phyloP scores from a whole-genome alignment of 2,329 filamentous ascomycete genomes.

The Cercospora sesami region DNA sequence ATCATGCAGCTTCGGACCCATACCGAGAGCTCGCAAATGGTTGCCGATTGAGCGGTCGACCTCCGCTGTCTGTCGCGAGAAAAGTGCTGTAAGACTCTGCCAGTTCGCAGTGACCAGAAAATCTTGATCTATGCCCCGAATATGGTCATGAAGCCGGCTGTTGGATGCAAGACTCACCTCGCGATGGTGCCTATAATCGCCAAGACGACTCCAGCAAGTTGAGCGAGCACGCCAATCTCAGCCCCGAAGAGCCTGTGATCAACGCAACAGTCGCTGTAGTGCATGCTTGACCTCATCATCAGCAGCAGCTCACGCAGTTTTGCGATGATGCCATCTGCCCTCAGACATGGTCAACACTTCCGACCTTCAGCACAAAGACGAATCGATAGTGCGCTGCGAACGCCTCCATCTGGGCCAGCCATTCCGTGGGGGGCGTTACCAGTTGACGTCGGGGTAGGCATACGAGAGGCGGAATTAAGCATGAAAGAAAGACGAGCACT shows the following conservation, averaged over 20 bases:
- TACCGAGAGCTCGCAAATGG: background rate
- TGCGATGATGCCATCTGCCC: background rate
- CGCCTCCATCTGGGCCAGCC: background rate
- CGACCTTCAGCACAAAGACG: background rate
- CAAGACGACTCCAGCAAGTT: background rate
- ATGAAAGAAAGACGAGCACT: constrained; percentile 10
- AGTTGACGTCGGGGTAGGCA: constrained; percentile 1
- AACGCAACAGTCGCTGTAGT: background rate
- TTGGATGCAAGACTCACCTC: background rate
- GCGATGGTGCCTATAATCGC: background rate
- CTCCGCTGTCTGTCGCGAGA: background rate
- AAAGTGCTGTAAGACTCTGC: background rate
- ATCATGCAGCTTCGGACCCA: background rate
- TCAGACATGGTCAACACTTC: background rate
- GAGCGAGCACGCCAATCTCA: background rate
- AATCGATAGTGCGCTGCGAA: background rate
- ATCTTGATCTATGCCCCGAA: background rate
- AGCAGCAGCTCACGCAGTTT: background rate
- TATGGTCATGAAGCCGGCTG: background rate
- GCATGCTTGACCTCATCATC: background rate
- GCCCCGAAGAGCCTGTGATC: background rate
- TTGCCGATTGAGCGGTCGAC: background rate
- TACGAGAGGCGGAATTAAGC: constrained; percentile 9
- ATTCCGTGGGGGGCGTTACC: background rate
- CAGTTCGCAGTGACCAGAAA: background rate